Evolutionary conservation across 352 stramenopile species (phyloP).

Genomic region (Phytophthora syringae): DNA sequence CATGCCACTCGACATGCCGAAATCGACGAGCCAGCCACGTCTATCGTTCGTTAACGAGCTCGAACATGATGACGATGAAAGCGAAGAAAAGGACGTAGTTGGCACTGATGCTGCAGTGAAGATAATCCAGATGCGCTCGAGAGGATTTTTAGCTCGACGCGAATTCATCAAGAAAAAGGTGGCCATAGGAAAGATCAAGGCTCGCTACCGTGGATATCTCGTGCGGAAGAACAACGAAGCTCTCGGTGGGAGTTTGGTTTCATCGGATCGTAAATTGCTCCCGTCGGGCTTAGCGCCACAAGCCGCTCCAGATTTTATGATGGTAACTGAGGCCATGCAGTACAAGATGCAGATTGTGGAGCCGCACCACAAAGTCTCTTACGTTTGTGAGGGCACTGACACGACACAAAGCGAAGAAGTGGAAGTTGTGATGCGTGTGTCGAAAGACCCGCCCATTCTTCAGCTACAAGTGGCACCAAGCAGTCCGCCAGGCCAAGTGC

Average conservation of each 20-base stretch:
- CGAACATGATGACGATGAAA: slow-evolving; percentile 18
- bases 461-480: slow-evolving; percentile 32
- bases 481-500: slow-evolving; percentile 10
- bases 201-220: slow-evolving; percentile 46
- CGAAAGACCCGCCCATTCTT: slow-evolving; percentile 42
- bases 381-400: slow-evolving; percentile 14
- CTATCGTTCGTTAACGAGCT: slow-evolving; percentile 30
- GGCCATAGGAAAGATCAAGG: slow-evolving; percentile 51
- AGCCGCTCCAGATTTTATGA: slow-evolving; percentile 13
- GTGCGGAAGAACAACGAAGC: slow-evolving; percentile 48
- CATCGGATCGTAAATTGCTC: slow-evolving; percentile 17
- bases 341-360: slow-evolving; percentile 51
- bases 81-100: slow-evolving; percentile 13
- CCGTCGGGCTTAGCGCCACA: slow-evolving; percentile 21
- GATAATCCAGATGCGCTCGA: slow-evolving; percentile 42
- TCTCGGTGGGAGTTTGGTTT: slow-evolving; percentile 15
- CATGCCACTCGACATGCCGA: not conserved
- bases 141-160: slow-evolving; percentile 34
- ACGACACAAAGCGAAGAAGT: slow-evolving; percentile 14
- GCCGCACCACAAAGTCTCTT: slow-evolving; percentile 27
- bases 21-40: slow-evolving; percentile 14
- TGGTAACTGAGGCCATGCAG: slow-evolving; percentile 43
- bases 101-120: slow-evolving; percentile 20
- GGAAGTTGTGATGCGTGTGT: slow-evolving; percentile 36
- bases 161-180: slow-evolving; percentile 47